A percentile compares a stretch with the other conserved stretches of the same genome.
Evolutionary conservation across 306 rosid genomes (phyloP).

Genomic region (Vachellia pachyceras): DNA sequence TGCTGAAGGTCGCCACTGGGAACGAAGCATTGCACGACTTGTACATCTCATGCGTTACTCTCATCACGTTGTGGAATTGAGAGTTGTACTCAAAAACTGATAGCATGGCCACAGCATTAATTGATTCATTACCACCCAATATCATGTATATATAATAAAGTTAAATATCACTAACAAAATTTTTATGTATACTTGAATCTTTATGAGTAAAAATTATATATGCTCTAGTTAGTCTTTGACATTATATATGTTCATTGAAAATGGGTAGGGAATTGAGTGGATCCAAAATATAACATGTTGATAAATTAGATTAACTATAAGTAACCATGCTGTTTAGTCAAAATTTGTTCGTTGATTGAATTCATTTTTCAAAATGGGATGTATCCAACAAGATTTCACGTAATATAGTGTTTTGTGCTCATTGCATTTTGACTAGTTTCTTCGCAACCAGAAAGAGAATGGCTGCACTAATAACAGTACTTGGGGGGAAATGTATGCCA

Average conservation of each 20-base stretch:
- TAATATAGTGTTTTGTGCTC: neutral
- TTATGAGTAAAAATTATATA: neutral
- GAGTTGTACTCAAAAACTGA: slow-evolving; percentile 73
- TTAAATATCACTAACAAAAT: neutral
- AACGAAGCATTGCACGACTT: slow-evolving; percentile 76
- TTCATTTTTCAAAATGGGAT: neutral
- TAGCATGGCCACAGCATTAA: neutral
- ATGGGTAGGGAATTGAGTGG: neutral
- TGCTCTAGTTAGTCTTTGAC: too few species aligned
- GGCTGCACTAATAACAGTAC: slow-evolving; percentile 12
- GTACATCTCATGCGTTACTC: slow-evolving; percentile 89
- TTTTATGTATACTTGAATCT: neutral
- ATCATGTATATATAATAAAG: neutral
- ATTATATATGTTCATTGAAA: neutral
- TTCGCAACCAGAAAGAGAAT: neutral
- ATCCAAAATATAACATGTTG: neutral
- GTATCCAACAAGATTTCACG: neutral
- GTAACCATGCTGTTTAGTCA: neutral
- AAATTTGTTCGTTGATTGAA: neutral
- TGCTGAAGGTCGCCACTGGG: slow-evolving; percentile 66
- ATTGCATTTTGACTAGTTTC: neutral
- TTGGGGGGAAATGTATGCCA: slow-evolving; percentile 12
- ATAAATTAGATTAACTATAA: neutral
- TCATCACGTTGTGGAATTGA: slow-evolving; percentile 86
- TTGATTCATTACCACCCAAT: neutral